Base-by-base conservation (phyloP, 176 grass and related monocot species). In the Oryza meyeriana region DNA sequence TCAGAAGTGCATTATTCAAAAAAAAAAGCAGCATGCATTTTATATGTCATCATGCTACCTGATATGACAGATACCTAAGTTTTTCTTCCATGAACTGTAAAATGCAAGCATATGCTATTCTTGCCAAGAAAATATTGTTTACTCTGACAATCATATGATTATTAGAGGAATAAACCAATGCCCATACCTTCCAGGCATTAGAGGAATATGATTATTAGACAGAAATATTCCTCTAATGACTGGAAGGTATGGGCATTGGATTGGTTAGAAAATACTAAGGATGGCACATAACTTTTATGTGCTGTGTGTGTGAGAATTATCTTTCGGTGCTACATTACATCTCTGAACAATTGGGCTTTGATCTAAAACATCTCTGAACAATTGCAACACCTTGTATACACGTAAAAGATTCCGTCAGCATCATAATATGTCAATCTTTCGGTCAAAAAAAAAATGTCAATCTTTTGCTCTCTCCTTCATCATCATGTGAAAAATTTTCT, bases 191-290 rank as follows among this genome's bases (percentile, higher is more conserved):
- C 50, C 50, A 55, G 5, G n/a, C 1, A 9, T 55, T 55, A 55
- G 1, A 55, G 3, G 0, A 55, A 82, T 35, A 18, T 75, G 41
- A 72, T 66, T 66, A 47, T 38, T 59, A 39, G 18, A 89, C 39
- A 86, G 12, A 73, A 42, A 12, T 47, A 6, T 66, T n/a, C 72
- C 25, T 25, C 9, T 81, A 44, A 25, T 78, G n/a, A 22, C 66
- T 78, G 64, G 31, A n/a, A 77, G 34, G 55, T 59, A 85, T 85
- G 78, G 64, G 35, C 72, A 65, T 59, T 82, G 28, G 83, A 81
- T 72, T 85, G 35, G 44, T 85, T 72, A 82, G 39, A 44, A 67
- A 77, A 18, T 26, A 32, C 17, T 1, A 71, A 65, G 22, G 42
- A 71, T 81, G 82, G 40, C 16, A 55, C 25, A 55, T 55, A 27